These are phyloP conservation scores for Penicillium manginii DNA, from an alignment of 495 filamentous ascomycete species.

Conservation along the genomic window DNA sequence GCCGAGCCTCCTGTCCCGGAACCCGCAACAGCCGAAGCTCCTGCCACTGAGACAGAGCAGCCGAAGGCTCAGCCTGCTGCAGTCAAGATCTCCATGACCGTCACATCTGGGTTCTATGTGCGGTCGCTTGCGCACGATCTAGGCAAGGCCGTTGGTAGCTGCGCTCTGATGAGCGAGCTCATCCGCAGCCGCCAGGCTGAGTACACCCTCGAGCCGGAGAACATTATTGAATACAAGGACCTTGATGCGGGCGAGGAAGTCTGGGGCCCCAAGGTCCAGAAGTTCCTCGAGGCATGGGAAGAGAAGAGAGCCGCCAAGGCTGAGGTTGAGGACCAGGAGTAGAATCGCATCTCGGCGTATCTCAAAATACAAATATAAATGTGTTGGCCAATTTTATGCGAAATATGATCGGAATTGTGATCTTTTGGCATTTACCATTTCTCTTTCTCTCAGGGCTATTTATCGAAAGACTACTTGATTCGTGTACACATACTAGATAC, in stretches of 20 bases:
- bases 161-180: conserved; percentile 85
- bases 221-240: conserved; percentile 83
- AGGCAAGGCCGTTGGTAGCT: conserved; percentile 77
- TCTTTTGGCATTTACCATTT: not conserved
- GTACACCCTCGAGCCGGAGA: conserved; percentile 64
- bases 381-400: no score
- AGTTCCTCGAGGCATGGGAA: conserved; percentile 66
- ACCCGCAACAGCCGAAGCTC: conserved; percentile 13
- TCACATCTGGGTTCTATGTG: conserved; percentile 96
- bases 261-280: conserved; percentile 77
- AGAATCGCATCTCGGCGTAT: not conserved
- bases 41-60: conserved; percentile 21
- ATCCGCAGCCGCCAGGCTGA: conserved; percentile 79
- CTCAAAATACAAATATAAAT: no score
- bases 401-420: no score
- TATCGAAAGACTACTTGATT: not conserved
- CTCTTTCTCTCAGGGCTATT: not conserved
- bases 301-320: conserved; percentile 36
- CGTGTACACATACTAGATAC: conserved; percentile 4
- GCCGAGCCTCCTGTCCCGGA: conserved; percentile 26
- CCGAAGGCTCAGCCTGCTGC: conserved; percentile 60
- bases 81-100: conserved; percentile 83
- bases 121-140: conserved; percentile 91
- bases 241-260: conserved; percentile 76
- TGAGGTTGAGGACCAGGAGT: conserved; percentile 14